These are phyloP conservation scores for Suillus alpinus DNA, from an alignment of 768 basidiomycete genomes.

Conservation along the genomic window DNA sequence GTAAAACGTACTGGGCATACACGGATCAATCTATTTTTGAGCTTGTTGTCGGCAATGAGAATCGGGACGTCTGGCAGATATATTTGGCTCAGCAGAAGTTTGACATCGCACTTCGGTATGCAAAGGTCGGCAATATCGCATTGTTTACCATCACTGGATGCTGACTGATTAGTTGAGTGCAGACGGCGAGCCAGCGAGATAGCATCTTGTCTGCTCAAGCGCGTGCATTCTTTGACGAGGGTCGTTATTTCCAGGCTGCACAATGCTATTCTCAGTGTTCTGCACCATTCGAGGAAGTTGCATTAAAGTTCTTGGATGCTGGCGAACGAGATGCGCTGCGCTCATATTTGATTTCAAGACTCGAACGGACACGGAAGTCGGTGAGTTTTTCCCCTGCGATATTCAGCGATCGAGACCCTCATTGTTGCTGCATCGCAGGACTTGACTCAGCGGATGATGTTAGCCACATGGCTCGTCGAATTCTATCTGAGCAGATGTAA, in stretches of 20 bases:
- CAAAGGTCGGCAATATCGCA: constrained; percentile 55
- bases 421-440: constrained; percentile 49
- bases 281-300: constrained; percentile 86
- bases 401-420: not conserved
- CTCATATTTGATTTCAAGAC: constrained; percentile 82
- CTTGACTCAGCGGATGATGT: constrained; percentile 91
- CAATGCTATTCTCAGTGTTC: constrained; percentile 90
- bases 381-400: constrained; percentile 42
- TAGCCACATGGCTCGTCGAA: constrained; percentile 98
- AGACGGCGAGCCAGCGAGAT: constrained; percentile 90
- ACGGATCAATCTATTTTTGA: constrained; percentile 90
- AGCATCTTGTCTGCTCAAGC: constrained; percentile 82
- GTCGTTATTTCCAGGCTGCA: constrained; percentile 87
- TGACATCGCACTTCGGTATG: constrained; percentile 75
- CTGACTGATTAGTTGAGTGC: not conserved
- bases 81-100: constrained; percentile 77
- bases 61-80: constrained; percentile 92
- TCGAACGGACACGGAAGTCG: constrained; percentile 81
- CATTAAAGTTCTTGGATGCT: constrained; percentile 84
- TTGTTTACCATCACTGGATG: not conserved
- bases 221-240: constrained; percentile 71
- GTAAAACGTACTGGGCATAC: constrained; percentile 92
- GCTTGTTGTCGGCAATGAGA: constrained; percentile 81
- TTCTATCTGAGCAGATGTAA: constrained; percentile 97
- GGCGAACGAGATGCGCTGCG: constrained; percentile 89